Evolutionary conservation across 2,329 filamentous ascomycete genomes (phyloP), one percentile per base, ranked within the genome.

Genomic region (Penicillium sp.): DNA sequence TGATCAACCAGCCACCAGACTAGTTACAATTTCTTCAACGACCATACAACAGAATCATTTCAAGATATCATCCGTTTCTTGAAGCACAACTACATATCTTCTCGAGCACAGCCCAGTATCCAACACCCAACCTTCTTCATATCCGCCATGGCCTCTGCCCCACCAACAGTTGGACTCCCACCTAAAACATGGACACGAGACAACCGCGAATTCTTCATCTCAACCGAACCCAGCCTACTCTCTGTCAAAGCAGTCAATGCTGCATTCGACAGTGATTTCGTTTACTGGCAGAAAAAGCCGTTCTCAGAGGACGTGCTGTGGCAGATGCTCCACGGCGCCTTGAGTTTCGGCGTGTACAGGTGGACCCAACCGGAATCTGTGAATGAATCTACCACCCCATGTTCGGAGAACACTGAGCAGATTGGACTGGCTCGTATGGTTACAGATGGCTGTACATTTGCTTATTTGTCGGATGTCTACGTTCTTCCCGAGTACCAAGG

Each of bases 391-490:
- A 24, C 42, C 7, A 26, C 28, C 15, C 53, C 59, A 31, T 42
- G 39, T 21, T 28, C 51, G n/a, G 37, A 49, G 9, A 45, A 54
- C 8, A 61, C 58, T 9, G 62, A 65, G n/a, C 70, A 75, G 57
- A 71, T 85, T 43, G 82, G 81, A 0, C 74, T 83, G 49, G 77
- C 76, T 1, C 75, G 85, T 31, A 65, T 85, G n/a, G 71, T 88
- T 45, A 88, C 84, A 8, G 85, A 88, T 66, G 77, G 79, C 59
- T 75, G 81, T 41, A 84, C 83, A 0, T 80, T 87, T 57, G 82
- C 78, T 31, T 88, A 85, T 58, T 67, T 85, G 34, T 84, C 83
- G 24, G 84, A 87, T 60, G 80, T 87, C 19, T 87, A 84, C 64
- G 72, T 87, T 21, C 64, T 80, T 3, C 72, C 77, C 0, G 73